These are phyloP conservation scores for Starmerella stellata DNA, from an alignment of 805 yeast species.

Conservation along the genomic window DNA sequence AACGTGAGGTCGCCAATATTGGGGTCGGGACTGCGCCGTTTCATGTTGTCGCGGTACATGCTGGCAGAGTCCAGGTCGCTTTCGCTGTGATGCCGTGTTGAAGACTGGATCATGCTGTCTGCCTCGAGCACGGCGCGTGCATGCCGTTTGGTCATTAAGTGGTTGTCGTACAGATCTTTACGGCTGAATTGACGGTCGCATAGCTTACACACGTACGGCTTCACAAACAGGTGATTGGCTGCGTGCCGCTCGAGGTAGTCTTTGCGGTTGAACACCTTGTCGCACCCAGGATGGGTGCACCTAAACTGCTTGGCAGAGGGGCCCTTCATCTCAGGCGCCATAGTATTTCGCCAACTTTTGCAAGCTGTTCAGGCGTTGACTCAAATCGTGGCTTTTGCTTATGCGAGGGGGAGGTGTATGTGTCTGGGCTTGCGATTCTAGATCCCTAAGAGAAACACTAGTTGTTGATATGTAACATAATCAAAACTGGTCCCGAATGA, in stretches of 20 bases:
- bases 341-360: no score
- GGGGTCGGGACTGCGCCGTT: not conserved
- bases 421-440: no score
- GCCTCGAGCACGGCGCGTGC: slow-evolving; percentile 17
- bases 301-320: slow-evolving; percentile 15
- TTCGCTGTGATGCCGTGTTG: no score
- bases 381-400: no score
- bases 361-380: no score
- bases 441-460: not conserved
- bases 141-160: slow-evolving; percentile 22
- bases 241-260: slow-evolving; percentile 25
- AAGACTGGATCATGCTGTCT: not conserved
- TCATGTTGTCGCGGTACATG: no score
- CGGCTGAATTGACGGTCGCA: slow-evolving; percentile 24
- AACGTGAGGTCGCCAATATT: not conserved
- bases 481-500: not conserved
- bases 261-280: slow-evolving; percentile 22
- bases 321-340: slow-evolving; percentile 1
- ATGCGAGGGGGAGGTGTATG: no score
- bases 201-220: slow-evolving; percentile 21
- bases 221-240: slow-evolving; percentile 23
- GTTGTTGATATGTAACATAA: not conserved
- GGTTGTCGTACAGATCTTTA: slow-evolving; percentile 24
- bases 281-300: slow-evolving; percentile 24
- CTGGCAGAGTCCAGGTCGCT: no score